Conservation (phyloP, 176 grass and related monocot species). For the Rhynchospora pubera region DNA sequence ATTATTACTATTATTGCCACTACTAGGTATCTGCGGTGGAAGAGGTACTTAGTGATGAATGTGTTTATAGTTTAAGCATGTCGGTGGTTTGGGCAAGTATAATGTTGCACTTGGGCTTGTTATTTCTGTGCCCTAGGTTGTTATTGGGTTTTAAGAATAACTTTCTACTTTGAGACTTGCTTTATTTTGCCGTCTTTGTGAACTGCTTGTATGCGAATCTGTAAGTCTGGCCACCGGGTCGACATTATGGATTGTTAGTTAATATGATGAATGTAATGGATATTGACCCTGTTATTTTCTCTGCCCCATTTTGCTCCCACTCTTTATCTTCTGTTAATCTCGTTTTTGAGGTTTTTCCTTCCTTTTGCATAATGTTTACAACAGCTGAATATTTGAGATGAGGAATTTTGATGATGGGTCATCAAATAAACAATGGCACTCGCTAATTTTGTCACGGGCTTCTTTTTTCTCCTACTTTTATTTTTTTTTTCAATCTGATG, state of each 20-base stretch:
- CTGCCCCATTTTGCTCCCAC: not conserved
- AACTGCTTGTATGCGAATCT: conserved; percentile 12
- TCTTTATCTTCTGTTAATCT: not conserved
- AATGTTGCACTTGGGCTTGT: conserved; percentile 13
- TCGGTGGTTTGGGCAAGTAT: conserved; percentile 19
- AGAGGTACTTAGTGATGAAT: conserved; percentile 2
- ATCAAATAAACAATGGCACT: not conserved
- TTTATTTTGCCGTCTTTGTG: conserved; percentile 12
- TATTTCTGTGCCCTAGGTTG: conserved; percentile 11
- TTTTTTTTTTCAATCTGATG: not conserved
- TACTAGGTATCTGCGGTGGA: conserved; percentile 6
- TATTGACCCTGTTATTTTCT: conserved; percentile 14
- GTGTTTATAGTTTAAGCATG: conserved; percentile 28
- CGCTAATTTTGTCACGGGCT: not conserved
- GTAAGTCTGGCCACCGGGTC: conserved; percentile 15
- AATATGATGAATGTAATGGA: conserved; percentile 15
- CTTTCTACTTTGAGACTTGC: conserved; percentile 19
- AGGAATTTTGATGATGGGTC: not conserved
- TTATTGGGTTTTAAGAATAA: conserved; percentile 17
- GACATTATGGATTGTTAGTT: conserved; percentile 15
- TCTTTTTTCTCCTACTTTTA: not conserved
- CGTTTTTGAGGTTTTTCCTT: not conserved
- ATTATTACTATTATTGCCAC: conserved; percentile 18
- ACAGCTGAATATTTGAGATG: not conserved
- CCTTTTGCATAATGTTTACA: not conserved